Conservation (phyloP, 2,329 filamentous ascomycete species). For the Leptosphaerulina australis region DNA sequence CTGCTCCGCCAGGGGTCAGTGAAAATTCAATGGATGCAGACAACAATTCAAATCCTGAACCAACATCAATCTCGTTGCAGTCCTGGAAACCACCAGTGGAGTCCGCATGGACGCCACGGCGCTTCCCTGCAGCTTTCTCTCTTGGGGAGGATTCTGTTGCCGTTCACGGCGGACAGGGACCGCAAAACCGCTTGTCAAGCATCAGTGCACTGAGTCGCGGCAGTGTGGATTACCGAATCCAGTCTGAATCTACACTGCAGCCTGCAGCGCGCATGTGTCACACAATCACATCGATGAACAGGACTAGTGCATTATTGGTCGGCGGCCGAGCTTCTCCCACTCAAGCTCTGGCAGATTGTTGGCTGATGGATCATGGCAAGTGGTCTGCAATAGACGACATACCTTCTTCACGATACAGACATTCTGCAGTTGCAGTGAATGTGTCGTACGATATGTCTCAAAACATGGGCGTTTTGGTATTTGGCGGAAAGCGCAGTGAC, state of each 20-base stretch:
- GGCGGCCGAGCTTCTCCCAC: constrained; percentile 82
- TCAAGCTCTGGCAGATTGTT: constrained; percentile 73
- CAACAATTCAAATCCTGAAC: constrained; percentile 1
- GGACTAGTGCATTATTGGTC: constrained; percentile 66
- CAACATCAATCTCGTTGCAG: constrained; percentile 24
- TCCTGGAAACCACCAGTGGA: constrained; percentile 19
- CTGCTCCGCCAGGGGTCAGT: constrained; percentile 3
- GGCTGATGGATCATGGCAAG: constrained; percentile 66
- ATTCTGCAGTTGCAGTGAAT: constrained; percentile 63
- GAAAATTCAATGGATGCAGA: not conserved
- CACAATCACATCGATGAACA: constrained; percentile 70
- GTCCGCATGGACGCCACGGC: constrained; percentile 36
- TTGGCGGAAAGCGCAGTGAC: constrained; percentile 54
- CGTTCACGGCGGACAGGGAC: constrained; percentile 55
- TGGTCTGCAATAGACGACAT: constrained; percentile 72
- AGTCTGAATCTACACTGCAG: constrained; percentile 43
- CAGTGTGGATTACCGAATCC: constrained; percentile 17
- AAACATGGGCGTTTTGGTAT: constrained; percentile 51
- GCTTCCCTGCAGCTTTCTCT: constrained; percentile 50
- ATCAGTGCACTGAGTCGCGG: constrained; percentile 48
- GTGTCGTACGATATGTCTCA: constrained; percentile 51
- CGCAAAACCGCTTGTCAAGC: constrained; percentile 55
- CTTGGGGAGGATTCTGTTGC: constrained; percentile 41
- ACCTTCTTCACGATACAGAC: constrained; percentile 75
- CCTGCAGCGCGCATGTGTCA: constrained; percentile 68